These are phyloP conservation scores for Neurospora sp. DNA, from an alignment of 495 filamentous ascomycete species.

Conservation along the genomic window DNA sequence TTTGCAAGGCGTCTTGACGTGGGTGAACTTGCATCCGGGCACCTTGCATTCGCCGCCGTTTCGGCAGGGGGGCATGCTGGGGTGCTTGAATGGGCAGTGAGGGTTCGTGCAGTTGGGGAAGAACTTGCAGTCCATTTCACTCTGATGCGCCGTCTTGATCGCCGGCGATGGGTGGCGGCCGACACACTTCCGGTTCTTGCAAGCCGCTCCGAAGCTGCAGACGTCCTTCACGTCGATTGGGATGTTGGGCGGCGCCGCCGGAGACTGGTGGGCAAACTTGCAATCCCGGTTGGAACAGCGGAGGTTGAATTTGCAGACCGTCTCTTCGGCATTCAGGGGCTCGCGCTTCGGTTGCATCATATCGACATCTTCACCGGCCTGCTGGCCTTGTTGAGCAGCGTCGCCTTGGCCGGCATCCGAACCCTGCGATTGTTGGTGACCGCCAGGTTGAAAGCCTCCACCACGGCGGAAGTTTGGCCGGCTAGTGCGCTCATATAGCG, in stretches of 20 bases:
- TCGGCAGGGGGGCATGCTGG: constrained; percentile 66
- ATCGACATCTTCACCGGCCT: constrained; percentile 34
- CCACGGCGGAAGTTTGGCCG: constrained; percentile 26
- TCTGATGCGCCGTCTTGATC: constrained; percentile 60
- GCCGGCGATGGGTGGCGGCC: constrained; percentile 89
- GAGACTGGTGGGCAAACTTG: constrained; percentile 87
- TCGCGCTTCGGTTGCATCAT: constrained; percentile 41
- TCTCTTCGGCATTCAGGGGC: constrained; percentile 44
- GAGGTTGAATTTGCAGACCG: constrained; percentile 77
- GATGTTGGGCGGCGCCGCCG: constrained; percentile 69
- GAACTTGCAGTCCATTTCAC: constrained; percentile 84
- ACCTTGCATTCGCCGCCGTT: constrained; percentile 87
- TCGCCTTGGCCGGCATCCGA: constrained; percentile 19
- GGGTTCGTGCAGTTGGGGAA: constrained; percentile 89
- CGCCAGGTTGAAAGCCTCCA: constrained; percentile 25
- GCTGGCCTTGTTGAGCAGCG: constrained; percentile 15
- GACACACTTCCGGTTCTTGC: constrained; percentile 90
- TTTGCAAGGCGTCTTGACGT: constrained; percentile 72
- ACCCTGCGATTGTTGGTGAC: constrained; percentile 13
- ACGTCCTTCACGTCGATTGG: constrained; percentile 68
- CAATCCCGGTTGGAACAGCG: constrained; percentile 82
- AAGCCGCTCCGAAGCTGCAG: constrained; percentile 80
- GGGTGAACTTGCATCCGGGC: constrained; percentile 82
- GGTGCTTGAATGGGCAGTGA: constrained; percentile 79
- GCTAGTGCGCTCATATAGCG: constrained; percentile 64